Percentiles rank a stretch among this genome's conserved stretches.
These are phyloP conservation scores for Calonectria honghensis DNA, from an alignment of 2,329 filamentous ascomycete genomes.

Conservation along the genomic window DNA sequence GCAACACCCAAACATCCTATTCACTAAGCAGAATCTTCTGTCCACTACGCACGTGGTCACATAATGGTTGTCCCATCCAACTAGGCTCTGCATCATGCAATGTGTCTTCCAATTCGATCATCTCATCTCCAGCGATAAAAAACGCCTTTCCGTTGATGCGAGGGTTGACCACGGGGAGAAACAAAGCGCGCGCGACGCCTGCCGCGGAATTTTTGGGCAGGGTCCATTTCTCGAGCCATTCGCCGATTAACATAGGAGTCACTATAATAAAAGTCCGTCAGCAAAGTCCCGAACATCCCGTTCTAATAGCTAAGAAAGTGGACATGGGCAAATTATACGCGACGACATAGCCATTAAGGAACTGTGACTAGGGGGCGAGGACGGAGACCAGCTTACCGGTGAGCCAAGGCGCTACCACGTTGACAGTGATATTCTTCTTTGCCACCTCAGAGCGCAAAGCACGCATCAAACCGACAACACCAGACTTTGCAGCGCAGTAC, in stretches of 20 bases:
- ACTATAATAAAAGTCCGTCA: background rate
- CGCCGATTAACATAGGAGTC: background rate
- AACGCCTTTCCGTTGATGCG: background rate
- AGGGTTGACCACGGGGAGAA: background rate
- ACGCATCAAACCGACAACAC: background rate
- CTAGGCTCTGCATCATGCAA: background rate
- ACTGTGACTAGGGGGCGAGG: too few relatives aligned
- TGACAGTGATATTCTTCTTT: background rate
- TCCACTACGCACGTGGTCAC: background rate
- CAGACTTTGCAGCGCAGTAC: background rate
- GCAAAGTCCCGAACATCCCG: background rate
- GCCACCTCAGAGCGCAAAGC: background rate
- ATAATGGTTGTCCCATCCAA: background rate
- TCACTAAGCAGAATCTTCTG: background rate
- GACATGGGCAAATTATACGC: background rate
- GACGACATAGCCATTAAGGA: too few relatives aligned
- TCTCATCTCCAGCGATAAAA: background rate
- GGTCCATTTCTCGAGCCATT: background rate
- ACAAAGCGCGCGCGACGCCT: background rate
- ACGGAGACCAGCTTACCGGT: background rate
- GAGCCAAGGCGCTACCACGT: background rate
- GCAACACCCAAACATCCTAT: background rate
- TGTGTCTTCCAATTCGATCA: background rate
- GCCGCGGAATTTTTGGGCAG: background rate
- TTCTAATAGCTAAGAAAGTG: background rate